Percentiles rank a stretch among this genome's conserved stretches.
These are phyloP conservation scores for Penicillium thymicola DNA, from an alignment of 2,329 filamentous ascomycete genomes.

Conservation along the genomic window DNA sequence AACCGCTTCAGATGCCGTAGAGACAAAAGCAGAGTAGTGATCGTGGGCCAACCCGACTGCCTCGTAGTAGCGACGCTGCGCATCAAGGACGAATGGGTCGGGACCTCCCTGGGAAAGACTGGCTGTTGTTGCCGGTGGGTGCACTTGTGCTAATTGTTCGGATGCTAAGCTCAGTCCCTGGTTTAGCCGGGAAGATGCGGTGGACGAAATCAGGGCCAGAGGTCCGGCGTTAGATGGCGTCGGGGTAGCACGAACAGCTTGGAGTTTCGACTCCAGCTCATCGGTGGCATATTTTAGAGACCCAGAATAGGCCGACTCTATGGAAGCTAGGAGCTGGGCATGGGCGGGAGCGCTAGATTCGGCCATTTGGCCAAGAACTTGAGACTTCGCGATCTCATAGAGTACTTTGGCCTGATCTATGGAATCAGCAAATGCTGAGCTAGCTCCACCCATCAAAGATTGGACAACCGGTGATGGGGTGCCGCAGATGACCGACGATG, in stretches of 20 bases:
- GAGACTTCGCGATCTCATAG: constrained; percentile 66
- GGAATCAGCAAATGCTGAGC: constrained; percentile 48
- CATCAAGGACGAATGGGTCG: constrained; percentile 55
- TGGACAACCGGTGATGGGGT: constrained; percentile 4
- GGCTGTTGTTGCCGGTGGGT: constrained; percentile 62
- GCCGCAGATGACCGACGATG: constrained; percentile 8
- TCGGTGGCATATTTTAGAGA: constrained; percentile 22
- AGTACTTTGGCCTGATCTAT: constrained; percentile 64
- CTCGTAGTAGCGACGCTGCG: constrained; percentile 70
- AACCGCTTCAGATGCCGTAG: constrained; percentile 67
- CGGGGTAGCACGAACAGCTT: constrained; percentile 52
- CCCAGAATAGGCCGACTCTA: constrained; percentile 23
- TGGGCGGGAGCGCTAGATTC: constrained; percentile 54
- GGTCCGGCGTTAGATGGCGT: constrained; percentile 42
- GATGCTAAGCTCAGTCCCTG: constrained; percentile 70
- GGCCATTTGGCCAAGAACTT: constrained; percentile 66
- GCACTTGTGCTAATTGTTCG: constrained; percentile 67
- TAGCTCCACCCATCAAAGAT: not conserved
- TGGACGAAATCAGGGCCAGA: constrained; percentile 58
- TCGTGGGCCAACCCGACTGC: constrained; percentile 75
- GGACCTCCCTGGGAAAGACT: constrained; percentile 52
- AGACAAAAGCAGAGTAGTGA: constrained; percentile 71
- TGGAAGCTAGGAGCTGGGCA: constrained; percentile 39
- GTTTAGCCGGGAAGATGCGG: constrained; percentile 67
- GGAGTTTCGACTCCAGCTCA: constrained; percentile 15